Evolutionary conservation across 1,284 basidiomycete species (phyloP), one percentile per base, ranked within the genome.

Genomic region (Sanghuangporus weigelae): DNA sequence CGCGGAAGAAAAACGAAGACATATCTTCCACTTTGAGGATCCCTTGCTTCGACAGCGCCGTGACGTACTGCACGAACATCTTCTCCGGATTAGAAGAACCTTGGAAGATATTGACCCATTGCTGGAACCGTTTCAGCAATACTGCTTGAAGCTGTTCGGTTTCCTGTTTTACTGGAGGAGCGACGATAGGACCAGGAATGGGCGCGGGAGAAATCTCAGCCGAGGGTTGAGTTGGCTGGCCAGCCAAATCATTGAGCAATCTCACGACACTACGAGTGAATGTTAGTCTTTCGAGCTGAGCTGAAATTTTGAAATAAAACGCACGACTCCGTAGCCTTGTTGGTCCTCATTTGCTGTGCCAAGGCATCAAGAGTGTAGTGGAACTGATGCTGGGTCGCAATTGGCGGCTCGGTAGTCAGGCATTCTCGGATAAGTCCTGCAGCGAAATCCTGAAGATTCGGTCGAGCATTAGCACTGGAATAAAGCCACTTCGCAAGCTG

Each of bases 1-100:
- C 95, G 23, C 97, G 87, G 86, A 98, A 99, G 82, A 99, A 99
- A 73, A 98, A 92, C 2, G 94, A 96, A 7, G 96, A 98, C 21
- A 95, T 84, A 68, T 99, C 96, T 74, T 99, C 97, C 48, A 93
- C 92, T 73, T 95, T 97, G 70, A 99, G 81, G 64, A 99, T 96
- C 63, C 95, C 95, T 76, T 98, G 95, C 73, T 94, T 95, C 65
- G 96, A 96, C 63, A 99, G 81, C 73, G 95, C 92, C 21, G 93
- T 96, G 76, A 99, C 96, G 77, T 96, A 99, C n/a, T 92, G 89
- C 67, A 98, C 92, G 72, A 99, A 99, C 59, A 89, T 90, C 75
- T 96, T 96, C 77, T 99, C 97, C 14, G 93, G 89, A 46, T 90
- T 85, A 66, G 87, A 86, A 54, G 95, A 93, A 65, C 92, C 87